Base-by-base conservation (phyloP, 225 moss, liverwort and hornwort genomes). In the Marchantia paleacea region DNA sequence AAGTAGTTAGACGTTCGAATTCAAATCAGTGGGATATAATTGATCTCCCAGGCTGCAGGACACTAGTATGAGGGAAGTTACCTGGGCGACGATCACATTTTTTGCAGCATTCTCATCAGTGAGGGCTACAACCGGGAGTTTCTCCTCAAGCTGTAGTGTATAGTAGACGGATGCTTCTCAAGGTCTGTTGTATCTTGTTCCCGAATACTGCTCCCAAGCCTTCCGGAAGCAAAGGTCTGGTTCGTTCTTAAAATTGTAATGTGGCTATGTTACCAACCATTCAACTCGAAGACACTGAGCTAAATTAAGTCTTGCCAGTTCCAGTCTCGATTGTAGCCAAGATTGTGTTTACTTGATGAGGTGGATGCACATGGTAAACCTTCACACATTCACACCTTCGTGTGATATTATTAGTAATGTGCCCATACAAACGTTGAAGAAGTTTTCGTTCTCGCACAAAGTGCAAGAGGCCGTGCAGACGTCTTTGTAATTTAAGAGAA, bases 181-280 rank as follows among this genome's bases (percentile, higher is more conserved):
- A 49, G 47, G 69, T 49, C 48, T 19, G 48, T 70, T 70, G 48
- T 70, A 19, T 70, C 16, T 70, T 70, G 48, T 70, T 70, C 18
- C 5, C 47, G 0, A 70, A 6, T 39, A 47, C 69, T 70, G 65
- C 65, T 65, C 65, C 65, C 65, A 7, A 65, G 69, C 69, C 48
- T 70, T 70, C 69, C 48, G 69, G 69, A 70, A 70, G 69, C 69
- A 70, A 18, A 70, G 69, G 1, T 70, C 69, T 70, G 69, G 69
- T 70, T 8, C 69, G 18, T 39, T 70, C 69, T 49, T 15, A 39
- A 70, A 70, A 48, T 39, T 48, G 69, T 70, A 70, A 29, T 70
- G 15, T 48, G 69, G 4, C 48, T 16, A 49, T 48, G 69, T 39
- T 70, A 70, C 48, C 69, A 70, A 28, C 26, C 48, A 70, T 47